Evolutionary conservation across 176 grass and related monocot species (phyloP).

Genomic region (Sorghum bicolor): DNA sequence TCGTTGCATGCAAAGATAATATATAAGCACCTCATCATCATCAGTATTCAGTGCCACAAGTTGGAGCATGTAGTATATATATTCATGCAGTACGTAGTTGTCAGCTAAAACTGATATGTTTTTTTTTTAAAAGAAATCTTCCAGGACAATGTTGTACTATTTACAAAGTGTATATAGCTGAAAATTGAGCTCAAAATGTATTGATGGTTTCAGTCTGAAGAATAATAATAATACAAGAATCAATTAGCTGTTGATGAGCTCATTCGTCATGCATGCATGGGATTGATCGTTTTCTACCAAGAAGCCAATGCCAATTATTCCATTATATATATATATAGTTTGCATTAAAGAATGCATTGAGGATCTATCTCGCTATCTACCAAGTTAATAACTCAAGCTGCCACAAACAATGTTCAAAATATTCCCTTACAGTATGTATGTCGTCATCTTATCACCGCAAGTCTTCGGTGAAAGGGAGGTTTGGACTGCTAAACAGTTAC

Average conservation of each 20-base stretch:
- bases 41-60: neutral
- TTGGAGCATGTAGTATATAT: too few species aligned
- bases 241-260: neutral
- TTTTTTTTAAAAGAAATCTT: neutral
- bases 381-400: neutral
- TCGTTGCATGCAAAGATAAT: neutral
- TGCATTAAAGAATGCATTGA: neutral
- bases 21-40: neutral
- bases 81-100: neutral
- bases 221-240: neutral
- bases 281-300: neutral
- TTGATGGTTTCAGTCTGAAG: neutral
- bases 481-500: slow-evolving; percentile 32
- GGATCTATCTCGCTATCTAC: neutral
- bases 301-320: too few species aligned
- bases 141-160: neutral
- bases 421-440: slow-evolving; percentile 21
- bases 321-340: too few species aligned
- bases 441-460: slow-evolving; percentile 20
- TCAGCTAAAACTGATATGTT: neutral
- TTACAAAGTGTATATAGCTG: too few species aligned
- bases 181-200: neutral
- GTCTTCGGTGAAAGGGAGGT: slow-evolving; percentile 29
- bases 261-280: too few species aligned
- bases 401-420: slow-evolving; percentile 18